phyloP scores from a whole-genome alignment of 1,284 basidiomycete genomes.

The Wolfiporia cocos region DNA sequence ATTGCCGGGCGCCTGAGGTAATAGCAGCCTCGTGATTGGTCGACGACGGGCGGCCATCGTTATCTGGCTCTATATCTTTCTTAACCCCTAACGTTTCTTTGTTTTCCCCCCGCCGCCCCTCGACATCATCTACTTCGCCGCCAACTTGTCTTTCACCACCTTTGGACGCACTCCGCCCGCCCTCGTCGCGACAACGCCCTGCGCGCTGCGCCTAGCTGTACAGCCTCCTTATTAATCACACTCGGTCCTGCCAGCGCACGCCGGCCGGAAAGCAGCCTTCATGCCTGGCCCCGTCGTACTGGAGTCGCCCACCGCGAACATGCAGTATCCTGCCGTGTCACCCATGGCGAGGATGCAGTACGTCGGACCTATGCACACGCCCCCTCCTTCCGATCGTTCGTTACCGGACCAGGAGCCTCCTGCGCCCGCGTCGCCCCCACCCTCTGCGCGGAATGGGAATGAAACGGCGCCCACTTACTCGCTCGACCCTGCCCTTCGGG shows the following conservation, averaged over 20 bases:
- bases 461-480: slow-evolving; percentile 15
- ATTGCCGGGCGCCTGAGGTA: slow-evolving; percentile 6
- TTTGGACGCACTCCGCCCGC: not conserved
- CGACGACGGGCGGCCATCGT: slow-evolving; percentile 3
- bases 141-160: not conserved
- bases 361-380: slow-evolving; percentile 27
- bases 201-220: too few species aligned
- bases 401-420: slow-evolving; percentile 23
- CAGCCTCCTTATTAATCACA: too few species aligned
- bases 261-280: not conserved
- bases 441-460: slow-evolving; percentile 16
- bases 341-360: slow-evolving; percentile 23
- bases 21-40: slow-evolving; percentile 1
- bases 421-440: slow-evolving; percentile 21
- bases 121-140: slow-evolving; percentile 4
- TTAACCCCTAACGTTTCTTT: slow-evolving; percentile 5
- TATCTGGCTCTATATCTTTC: slow-evolving; percentile 9
- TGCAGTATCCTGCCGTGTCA: slow-evolving; percentile 23
- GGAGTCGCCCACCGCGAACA: slow-evolving; percentile 24
- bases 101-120: slow-evolving; percentile 5
- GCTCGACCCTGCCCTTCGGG: slow-evolving; percentile 21
- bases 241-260: not conserved
- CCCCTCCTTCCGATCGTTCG: slow-evolving; percentile 26
- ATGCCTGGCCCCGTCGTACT: slow-evolving; percentile 25
- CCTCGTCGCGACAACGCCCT: too few species aligned